Conservation (phyloP, 1,284 basidiomycete genomes). For the Leccinum pachyderme region DNA sequence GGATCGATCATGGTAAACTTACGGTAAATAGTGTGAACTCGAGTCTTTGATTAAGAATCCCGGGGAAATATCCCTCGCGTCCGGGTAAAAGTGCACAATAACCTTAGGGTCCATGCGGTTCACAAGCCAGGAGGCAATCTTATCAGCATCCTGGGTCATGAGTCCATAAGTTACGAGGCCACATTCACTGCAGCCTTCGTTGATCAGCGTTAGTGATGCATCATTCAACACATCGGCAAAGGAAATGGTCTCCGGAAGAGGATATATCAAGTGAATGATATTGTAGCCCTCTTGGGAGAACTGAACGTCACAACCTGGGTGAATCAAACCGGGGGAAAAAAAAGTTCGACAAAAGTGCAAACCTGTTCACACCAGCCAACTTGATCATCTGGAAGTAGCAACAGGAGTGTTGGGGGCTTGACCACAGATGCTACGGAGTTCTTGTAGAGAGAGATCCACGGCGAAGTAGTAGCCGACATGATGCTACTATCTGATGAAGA, state of each 20-base stretch:
- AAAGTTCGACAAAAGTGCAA: neutral
- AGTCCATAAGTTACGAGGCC: constrained; percentile 43
- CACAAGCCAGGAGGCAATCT: constrained; percentile 20
- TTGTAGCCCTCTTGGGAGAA: constrained; percentile 46
- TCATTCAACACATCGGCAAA: constrained; percentile 22
- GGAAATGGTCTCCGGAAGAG: constrained; percentile 15
- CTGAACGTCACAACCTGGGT: constrained; percentile 21
- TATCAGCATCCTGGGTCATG: constrained; percentile 20
- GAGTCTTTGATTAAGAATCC: constrained; percentile 32
- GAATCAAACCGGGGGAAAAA: neutral
- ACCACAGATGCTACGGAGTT: constrained; percentile 32
- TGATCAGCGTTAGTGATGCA: constrained; percentile 13
- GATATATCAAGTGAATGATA: constrained; percentile 36
- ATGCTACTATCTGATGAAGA: neutral
- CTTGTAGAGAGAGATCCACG: constrained; percentile 16
- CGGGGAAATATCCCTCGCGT: constrained; percentile 24
- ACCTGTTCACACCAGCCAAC: constrained; percentile 42
- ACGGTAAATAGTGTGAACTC: constrained; percentile 34
- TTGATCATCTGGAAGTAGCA: constrained; percentile 30
- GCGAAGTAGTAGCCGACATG: constrained; percentile 4
- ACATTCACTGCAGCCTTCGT: constrained; percentile 24
- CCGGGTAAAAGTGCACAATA: constrained; percentile 41
- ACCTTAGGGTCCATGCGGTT: constrained; percentile 28
- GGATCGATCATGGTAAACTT: constrained; percentile 1
- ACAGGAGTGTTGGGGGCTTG: constrained; percentile 30